phyloP scores from a whole-genome alignment of 1,139 yeast species.

The Williopsis jadinii region DNA sequence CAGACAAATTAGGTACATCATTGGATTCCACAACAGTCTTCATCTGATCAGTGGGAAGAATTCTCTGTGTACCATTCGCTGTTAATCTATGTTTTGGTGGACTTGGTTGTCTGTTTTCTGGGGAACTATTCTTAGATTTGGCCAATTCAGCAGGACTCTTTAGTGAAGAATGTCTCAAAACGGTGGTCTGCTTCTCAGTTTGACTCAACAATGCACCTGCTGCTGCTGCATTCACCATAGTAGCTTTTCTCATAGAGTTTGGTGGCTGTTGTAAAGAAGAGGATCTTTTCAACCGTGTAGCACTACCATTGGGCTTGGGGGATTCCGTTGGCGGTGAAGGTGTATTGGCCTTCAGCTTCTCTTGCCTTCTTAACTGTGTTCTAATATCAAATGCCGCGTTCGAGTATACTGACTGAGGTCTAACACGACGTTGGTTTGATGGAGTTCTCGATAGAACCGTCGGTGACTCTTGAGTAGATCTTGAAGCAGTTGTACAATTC shows the following conservation, averaged over 20 bases:
- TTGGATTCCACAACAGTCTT: background rate
- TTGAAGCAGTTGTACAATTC: slow-evolving; percentile 4
- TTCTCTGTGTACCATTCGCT: no score
- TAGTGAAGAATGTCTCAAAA: slow-evolving; percentile 17
- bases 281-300: slow-evolving; percentile 13
- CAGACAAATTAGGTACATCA: background rate
- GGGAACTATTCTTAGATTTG: background rate
- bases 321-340: slow-evolving; percentile 1
- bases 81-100: no score
- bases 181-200: background rate
- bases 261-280: slow-evolving; percentile 16
- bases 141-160: slow-evolving; percentile 9
- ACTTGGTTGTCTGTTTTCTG: background rate
- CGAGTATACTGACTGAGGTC: slow-evolving; percentile 17
- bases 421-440: slow-evolving; percentile 12
- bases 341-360: slow-evolving; percentile 5
- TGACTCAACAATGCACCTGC: slow-evolving; percentile 8
- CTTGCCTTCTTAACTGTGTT: slow-evolving; percentile 20
- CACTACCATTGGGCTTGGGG: background rate
- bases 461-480: slow-evolving; percentile 10
- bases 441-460: slow-evolving; percentile 13
- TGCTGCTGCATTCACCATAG: slow-evolving; percentile 16
- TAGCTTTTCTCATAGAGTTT: slow-evolving; percentile 1
- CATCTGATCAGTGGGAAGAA: no score
- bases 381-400: slow-evolving; percentile 22